Percentiles rank a stretch among this genome's conserved stretches.
These are phyloP conservation scores for Fusarium sp. DNA, from an alignment of 2,329 filamentous ascomycete genomes.

Conservation along the genomic window DNA sequence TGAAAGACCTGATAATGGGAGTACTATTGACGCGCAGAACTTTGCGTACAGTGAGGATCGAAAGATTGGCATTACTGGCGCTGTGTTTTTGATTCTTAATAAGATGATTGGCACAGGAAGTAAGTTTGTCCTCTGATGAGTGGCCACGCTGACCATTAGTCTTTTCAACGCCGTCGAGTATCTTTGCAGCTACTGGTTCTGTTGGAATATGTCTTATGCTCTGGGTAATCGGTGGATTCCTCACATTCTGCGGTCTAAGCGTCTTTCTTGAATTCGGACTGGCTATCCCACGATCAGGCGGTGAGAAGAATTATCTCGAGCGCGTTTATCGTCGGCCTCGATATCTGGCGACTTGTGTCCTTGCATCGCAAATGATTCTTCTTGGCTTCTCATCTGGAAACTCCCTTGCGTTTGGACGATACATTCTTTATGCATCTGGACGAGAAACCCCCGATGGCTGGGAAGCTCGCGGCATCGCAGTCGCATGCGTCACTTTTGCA, in stretches of 20 bases:
- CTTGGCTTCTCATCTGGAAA: slow-evolving; percentile 72
- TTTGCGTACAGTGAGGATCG: slow-evolving; percentile 56
- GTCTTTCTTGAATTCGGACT: slow-evolving; percentile 74
- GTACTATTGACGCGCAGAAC: slow-evolving; percentile 56
- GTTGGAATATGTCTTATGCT: slow-evolving; percentile 56
- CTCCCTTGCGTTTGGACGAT: slow-evolving; percentile 69
- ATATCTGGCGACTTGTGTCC: slow-evolving; percentile 69
- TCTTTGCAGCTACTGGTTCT: slow-evolving; percentile 65
- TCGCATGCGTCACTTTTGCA: slow-evolving; percentile 66
- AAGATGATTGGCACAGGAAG: slow-evolving; percentile 71
- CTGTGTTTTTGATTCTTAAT: slow-evolving; percentile 67
- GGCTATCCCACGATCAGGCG: slow-evolving; percentile 71
- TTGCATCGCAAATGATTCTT: slow-evolving; percentile 71
- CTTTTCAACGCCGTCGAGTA: slow-evolving; percentile 67
- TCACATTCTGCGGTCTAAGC: slow-evolving; percentile 69
- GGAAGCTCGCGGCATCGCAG: slow-evolving; percentile 67
- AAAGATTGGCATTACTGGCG: slow-evolving; percentile 65
- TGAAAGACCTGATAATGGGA: slow-evolving; percentile 39
- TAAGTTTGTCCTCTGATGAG: slow-evolving; percentile 46
- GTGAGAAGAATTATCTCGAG: slow-evolving; percentile 76
- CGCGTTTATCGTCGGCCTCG: slow-evolving; percentile 69
- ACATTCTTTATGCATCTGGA: slow-evolving; percentile 68
- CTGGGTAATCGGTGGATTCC: slow-evolving; percentile 58
- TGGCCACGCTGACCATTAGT: slow-evolving; percentile 49
- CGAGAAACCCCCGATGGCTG: slow-evolving; percentile 62